Conservation (phyloP, 2,329 filamentous ascomycete genomes). For the Fusarium dlaminii region DNA sequence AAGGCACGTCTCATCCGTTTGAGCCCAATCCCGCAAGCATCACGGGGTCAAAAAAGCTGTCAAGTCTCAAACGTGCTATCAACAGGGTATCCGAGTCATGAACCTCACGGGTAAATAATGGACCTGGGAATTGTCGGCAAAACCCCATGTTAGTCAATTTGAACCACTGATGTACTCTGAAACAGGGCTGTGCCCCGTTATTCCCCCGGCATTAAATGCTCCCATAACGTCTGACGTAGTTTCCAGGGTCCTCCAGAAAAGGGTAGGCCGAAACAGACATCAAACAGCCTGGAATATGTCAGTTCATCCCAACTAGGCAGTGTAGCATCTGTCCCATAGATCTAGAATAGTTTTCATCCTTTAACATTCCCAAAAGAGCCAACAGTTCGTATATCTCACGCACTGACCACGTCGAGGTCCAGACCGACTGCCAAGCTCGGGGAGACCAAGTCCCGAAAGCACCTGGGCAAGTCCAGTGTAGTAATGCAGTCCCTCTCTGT, state of each 20-base stretch:
- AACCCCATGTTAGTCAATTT: rapidly evolving
- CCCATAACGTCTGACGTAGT: background rate
- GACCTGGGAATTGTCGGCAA: background rate
- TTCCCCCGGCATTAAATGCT: background rate
- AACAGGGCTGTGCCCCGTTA: background rate
- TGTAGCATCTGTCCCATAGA: rapidly evolving
- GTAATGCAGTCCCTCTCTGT: rapidly evolving
- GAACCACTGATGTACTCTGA: rapidly evolving
- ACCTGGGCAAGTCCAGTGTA: rapidly evolving
- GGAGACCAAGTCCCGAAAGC: rapidly evolving
- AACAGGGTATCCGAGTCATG: background rate
- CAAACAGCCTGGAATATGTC: background rate
- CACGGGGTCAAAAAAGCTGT: background rate
- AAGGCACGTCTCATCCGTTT: background rate
- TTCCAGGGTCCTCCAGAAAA: no score
- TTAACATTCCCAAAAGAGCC: rapidly evolving
- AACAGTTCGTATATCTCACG: background rate
- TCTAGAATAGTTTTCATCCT: rapidly evolving
- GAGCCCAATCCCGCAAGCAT: background rate
- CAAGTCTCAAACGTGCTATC: background rate
- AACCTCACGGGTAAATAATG: background rate
- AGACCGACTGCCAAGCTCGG: rapidly evolving
- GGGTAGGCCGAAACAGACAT: background rate
- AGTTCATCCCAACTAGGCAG: background rate
- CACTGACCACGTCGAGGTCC: rapidly evolving